Base-by-base conservation (phyloP, 2,329 filamentous ascomycete genomes). In the Geoglossum cookeanum region DNA sequence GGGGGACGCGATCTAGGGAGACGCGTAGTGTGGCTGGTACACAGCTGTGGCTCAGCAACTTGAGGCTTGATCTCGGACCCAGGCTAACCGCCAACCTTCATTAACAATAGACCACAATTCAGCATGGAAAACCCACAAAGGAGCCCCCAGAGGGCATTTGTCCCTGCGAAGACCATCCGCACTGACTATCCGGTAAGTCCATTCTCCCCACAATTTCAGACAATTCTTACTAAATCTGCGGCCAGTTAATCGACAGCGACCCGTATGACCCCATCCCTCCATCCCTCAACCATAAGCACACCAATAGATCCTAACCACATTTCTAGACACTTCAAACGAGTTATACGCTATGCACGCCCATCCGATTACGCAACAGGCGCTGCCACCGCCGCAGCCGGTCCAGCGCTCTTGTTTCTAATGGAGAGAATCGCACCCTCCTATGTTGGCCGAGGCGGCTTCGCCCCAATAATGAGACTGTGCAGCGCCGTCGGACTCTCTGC, bases 181-280 rank as follows among this genome's bases (percentile, higher is more conserved):
- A 87, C 86, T 65, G 84, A 92, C 60, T 97, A 87, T 70, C 91
- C 91, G 59, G 92, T 97, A 75, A 67, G 87, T 75, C 57, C 60
- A 62, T 58, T 47, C 37, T 33, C 7, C 49, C 65, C 22, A 9
- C 55, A 29, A 56, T 44, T 29, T 35, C 32, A 53, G 29, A 5
- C 35, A 9, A 35, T 17, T 13, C 17, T 53, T 17, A 4, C 30
- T 53, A 53, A 53, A 8, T 30, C 49, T 11, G 2, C 45, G 63
- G 62, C 63, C 74, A 98, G 92, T 85, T 97, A 75, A 97, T 98
- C 73, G 92, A 98, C 77, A 94, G 87, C 75, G 92, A 98, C 73
- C 92, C 92, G 90, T 96, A 90, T 69, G 84, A 72, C 61, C 58
- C 59, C 63, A 58, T 63, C 54, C 17, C 55, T 61, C 58, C 59